Evolutionary conservation across 441 rosid genomes (phyloP).

Genomic region (Melastoma candidum): DNA sequence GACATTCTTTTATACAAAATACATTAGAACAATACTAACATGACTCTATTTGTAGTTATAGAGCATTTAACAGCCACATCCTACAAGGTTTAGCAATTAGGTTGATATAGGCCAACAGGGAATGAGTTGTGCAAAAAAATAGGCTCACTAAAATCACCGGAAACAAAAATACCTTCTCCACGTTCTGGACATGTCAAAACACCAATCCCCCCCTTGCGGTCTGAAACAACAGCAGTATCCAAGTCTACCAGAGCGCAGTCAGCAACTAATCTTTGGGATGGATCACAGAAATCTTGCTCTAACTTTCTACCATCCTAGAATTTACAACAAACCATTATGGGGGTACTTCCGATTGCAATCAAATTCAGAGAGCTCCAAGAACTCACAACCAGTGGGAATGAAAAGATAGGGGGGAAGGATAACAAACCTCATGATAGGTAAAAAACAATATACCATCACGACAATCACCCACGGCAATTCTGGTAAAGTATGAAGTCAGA

Average conservation of each 20-base stretch:
- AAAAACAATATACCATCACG: constrained; percentile 96
- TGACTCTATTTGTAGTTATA: too few species aligned
- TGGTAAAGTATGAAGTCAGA: constrained; percentile 61
- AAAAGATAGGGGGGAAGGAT: not conserved
- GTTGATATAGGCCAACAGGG: too few species aligned
- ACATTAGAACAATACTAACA: too few species aligned
- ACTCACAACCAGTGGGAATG: not conserved
- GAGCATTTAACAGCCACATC: too few species aligned
- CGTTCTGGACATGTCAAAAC: constrained; percentile 71
- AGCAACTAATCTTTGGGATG: constrained; percentile 94
- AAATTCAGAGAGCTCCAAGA: not conserved
- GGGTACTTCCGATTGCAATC: constrained; percentile 8
- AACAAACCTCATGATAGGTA: constrained; percentile 74
- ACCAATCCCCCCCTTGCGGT: constrained; percentile 93
- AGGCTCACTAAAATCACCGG: constrained; percentile 10
- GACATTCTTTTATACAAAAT: too few species aligned
- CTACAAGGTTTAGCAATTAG: too few species aligned
- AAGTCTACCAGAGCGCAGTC: constrained; percentile 78
- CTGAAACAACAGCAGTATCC: constrained; percentile 89
- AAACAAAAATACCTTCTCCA: constrained; percentile 32
- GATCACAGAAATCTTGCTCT: constrained; percentile 86
- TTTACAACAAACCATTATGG: constrained; percentile 9
- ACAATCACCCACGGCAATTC: constrained; percentile 97
- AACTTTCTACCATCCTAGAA: constrained; percentile 72
- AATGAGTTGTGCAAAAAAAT: not conserved